Base-by-base conservation (phyloP, 257 asterid genomes). In the Capsicum baccatum region DNA sequence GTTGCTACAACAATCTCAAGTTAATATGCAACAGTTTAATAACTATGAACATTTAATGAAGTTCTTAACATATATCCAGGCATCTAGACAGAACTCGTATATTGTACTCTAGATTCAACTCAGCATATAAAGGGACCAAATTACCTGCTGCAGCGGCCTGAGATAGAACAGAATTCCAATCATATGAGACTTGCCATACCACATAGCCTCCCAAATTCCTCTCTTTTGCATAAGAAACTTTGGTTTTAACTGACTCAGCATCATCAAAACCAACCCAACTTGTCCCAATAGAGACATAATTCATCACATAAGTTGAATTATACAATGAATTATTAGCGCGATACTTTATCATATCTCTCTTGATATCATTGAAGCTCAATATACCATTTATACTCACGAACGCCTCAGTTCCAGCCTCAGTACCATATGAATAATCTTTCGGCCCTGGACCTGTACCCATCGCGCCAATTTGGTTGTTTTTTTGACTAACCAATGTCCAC, bases 221-320 rank as follows among this genome's bases (percentile, higher is more conserved):
- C 83, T 85, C 79, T 48, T 83, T 85, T 62, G 83, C 83, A 54
- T 82, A 82, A 5, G 88, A 74, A 74, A 85, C 83, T 66, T 85
- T 85, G 13, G 88, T 58, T 73, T 56, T 85, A 60, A 82, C 66
- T 47, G 54, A 85, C 69, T 85, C 83, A 62, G 82, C 80, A 62
- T 63, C 88, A 82, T 85, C 88, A 39, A 48, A 85, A 12, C 85
- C 85, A 55, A 85, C 83, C 88, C 88, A 85, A 37, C 56, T 48
- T 16, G 85, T 58, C 17, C 69, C 83, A 11, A 85, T 26, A 19
- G 67, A 60, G 48, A 71, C 57, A 67, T 85, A 85, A 52, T 44
- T 85, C 59, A 74, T 82, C 37, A 73, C 83, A n/a, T 85, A 85
- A 60, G 85, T 85, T 4, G 86, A 37, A 84, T 78, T 78, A 54